phyloP scores from a whole-genome alignment of 805 yeast genomes.

The Candida orba region DNA sequence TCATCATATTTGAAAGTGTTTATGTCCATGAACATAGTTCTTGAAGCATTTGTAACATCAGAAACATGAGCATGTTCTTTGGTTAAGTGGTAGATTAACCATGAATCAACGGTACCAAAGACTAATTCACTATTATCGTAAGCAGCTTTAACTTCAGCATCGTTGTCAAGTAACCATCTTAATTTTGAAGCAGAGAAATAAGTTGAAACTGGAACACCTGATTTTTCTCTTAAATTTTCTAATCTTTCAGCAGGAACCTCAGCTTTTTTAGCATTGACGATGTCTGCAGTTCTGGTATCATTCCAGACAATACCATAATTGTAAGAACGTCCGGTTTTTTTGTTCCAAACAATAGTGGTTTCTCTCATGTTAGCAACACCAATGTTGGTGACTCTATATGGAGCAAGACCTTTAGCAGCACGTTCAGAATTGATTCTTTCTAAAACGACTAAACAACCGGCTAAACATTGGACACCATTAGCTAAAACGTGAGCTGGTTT shows the following conservation, averaged over 20 bases:
- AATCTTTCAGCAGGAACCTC: constrained; percentile 48
- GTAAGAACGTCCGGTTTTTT: constrained; percentile 76
- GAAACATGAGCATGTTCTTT: constrained; percentile 63
- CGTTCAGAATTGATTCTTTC: constrained; percentile 49
- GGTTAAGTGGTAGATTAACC: constrained; percentile 85
- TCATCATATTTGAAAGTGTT: constrained; percentile 70
- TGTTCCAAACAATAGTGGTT: constrained; percentile 85
- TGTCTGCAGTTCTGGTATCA: constrained; percentile 76
- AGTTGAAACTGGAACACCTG: constrained; percentile 86
- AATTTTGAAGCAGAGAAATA: constrained; percentile 88
- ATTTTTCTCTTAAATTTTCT: constrained; percentile 50
- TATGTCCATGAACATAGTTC: constrained; percentile 86
- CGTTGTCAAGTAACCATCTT: constrained; percentile 83
- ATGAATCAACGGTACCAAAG: constrained; percentile 92
- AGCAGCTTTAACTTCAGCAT: constrained; percentile 52
- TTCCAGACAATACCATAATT: constrained; percentile 92
- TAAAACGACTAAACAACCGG: constrained; percentile 52
- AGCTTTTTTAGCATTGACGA: constrained; percentile 56
- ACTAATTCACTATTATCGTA: constrained; percentile 70
- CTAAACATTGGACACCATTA: constrained; percentile 74
- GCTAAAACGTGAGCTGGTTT: constrained; percentile 78
- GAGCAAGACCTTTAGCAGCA: constrained; percentile 34
- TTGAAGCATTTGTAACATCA: constrained; percentile 86
- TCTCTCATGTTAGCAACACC: constrained; percentile 97
- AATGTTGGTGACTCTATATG: constrained; percentile 60